Evolutionary conservation across 2,329 filamentous ascomycete genomes (phyloP).

Genomic region (Aspergillus ibericus): DNA sequence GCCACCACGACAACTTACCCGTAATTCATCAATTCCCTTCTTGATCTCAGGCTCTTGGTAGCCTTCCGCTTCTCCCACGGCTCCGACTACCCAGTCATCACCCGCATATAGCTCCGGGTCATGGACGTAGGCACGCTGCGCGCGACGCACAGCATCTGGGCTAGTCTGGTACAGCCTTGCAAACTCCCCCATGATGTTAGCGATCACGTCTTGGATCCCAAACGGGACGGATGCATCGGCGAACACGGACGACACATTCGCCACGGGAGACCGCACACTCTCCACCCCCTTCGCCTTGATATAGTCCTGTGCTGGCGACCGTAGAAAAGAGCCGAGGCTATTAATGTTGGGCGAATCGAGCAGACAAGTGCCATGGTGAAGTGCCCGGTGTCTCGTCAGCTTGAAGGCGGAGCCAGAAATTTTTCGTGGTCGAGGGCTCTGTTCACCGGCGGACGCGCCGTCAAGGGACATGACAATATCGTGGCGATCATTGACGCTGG

Average conservation of each 20-base stretch:
- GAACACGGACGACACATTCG: slow-evolving; percentile 68
- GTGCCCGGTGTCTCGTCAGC: slow-evolving; percentile 72
- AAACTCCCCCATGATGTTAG: slow-evolving; percentile 66
- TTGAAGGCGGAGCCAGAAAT: slow-evolving; percentile 96
- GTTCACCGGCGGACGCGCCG: slow-evolving; percentile 14
- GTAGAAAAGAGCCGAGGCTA: slow-evolving; percentile 67
- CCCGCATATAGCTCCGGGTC: slow-evolving; percentile 36
- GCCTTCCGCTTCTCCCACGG: slow-evolving; percentile 53
- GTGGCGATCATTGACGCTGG: slow-evolving; percentile 82
- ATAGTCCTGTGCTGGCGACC: slow-evolving; percentile 73
- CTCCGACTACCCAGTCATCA: slow-evolving; percentile 40
- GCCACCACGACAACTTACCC: slow-evolving; percentile 44
- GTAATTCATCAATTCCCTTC: slow-evolving; percentile 59
- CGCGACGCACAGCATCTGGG: slow-evolving; percentile 34
- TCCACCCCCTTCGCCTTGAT: slow-evolving; percentile 84
- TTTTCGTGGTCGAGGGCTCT: slow-evolving; percentile 59
- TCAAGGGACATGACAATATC: slow-evolving; percentile 77
- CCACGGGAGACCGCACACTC: slow-evolving; percentile 81
- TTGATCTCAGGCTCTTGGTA: slow-evolving; percentile 54
- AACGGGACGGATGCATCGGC: slow-evolving; percentile 47
- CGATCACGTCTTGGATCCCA: slow-evolving; percentile 49
- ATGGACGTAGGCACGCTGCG: slow-evolving; percentile 34
- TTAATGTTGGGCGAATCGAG: slow-evolving; percentile 73
- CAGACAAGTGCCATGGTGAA: slow-evolving; percentile 93
- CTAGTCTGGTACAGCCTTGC: slow-evolving; percentile 60